A percentile compares a stretch with the other conserved stretches of the same genome.
Conservation (phyloP, 352 stramenopile species). For the Phytophthora europaea region DNA sequence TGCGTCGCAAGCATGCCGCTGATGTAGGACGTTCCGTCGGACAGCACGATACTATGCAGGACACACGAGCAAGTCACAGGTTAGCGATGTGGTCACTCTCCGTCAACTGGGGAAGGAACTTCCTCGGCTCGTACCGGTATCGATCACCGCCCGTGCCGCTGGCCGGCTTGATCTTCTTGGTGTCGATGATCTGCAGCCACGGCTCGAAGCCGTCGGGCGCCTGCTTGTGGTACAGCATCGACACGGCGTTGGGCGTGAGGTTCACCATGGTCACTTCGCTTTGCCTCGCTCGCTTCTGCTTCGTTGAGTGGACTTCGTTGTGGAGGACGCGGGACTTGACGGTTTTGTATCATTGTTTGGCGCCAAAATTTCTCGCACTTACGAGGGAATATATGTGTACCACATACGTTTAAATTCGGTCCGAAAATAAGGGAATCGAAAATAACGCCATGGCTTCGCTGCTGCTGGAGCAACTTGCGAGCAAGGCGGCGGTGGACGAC, state of each 20-base stretch:
- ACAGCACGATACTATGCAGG: conserved; percentile 71
- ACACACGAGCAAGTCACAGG: not conserved
- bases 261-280: conserved; percentile 67
- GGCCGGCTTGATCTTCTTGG: conserved; percentile 89
- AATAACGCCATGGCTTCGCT: conserved; percentile 67
- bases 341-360: conserved; percentile 22
- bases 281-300: conserved; percentile 1
- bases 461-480: conserved; percentile 70
- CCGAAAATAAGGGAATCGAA: not conserved
- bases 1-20: conserved; percentile 91
- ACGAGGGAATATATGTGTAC: not conserved
- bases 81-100: conserved; percentile 5
- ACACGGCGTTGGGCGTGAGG: conserved; percentile 85
- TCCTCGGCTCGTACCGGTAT: conserved; percentile 55
- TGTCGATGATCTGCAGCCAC: conserved; percentile 91
- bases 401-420: not conserved
- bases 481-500: conserved; percentile 77
- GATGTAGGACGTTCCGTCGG: conserved; percentile 83
- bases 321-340: conserved; percentile 8
- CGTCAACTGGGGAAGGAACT: not conserved
- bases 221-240: conserved; percentile 90
- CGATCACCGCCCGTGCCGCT: conserved; percentile 78
- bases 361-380: conserved; percentile 33
- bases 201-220: conserved; percentile 87
- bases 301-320: conserved; percentile 4